These are phyloP conservation scores for Mikania micrantha DNA, from an alignment of 129 eudicot species.

Conservation along the genomic window DNA sequence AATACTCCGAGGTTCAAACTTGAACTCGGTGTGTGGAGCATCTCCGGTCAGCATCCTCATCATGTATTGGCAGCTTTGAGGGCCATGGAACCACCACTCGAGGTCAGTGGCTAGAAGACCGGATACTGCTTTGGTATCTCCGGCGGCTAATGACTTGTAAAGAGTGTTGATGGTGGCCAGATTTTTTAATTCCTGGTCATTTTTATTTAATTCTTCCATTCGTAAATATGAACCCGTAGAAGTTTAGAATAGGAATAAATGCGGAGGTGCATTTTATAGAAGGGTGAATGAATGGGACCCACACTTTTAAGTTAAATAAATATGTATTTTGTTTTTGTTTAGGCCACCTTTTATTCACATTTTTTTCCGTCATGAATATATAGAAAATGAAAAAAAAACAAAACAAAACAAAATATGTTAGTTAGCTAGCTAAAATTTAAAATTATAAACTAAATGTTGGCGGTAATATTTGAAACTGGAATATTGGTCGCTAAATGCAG, in stretches of 20 bases:
- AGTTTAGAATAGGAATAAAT: constrained; percentile 1
- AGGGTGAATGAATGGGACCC: constrained; percentile 25
- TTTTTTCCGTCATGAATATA: too few species aligned
- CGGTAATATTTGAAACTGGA: too few species aligned
- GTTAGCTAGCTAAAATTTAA: too few species aligned
- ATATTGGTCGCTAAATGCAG: too few species aligned
- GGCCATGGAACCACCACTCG: constrained; percentile 93
- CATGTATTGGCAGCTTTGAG: constrained; percentile 80
- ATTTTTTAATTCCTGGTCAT: constrained; percentile 28
- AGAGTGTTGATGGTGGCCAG: constrained; percentile 45
- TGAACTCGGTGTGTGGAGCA: constrained; percentile 41
- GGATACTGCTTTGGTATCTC: constrained; percentile 33
- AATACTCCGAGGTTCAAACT: constrained; percentile 56
- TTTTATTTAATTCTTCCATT: constrained; percentile 16
- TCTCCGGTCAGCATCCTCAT: constrained; percentile 79
- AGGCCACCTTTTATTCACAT: too few species aligned
- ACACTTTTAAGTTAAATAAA: not conserved
- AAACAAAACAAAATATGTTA: too few species aligned
- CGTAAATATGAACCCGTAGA: not conserved
- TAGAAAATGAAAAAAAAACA: too few species aligned
- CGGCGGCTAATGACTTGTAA: constrained; percentile 49
- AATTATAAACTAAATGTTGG: too few species aligned
- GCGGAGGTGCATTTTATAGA: constrained; percentile 21
- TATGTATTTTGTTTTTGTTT: too few species aligned
- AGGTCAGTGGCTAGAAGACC: constrained; percentile 45